A percentile compares a stretch with the other conserved stretches of the same genome.
Conservation (phyloP, 768 basidiomycete species). For the Pleurotus djamor region DNA sequence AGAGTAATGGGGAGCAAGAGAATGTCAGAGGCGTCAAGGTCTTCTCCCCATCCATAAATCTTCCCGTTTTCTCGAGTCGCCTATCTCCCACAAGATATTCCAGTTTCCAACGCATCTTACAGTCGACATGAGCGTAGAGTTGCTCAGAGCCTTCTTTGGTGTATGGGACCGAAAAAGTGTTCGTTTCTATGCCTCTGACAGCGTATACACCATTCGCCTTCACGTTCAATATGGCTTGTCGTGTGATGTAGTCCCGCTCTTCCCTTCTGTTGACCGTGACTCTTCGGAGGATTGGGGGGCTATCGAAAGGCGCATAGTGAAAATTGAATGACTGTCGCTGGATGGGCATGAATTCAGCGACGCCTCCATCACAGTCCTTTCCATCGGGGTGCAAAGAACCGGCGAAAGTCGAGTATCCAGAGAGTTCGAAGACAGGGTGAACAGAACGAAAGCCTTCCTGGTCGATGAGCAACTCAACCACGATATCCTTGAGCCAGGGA, state of each 20-base stretch:
- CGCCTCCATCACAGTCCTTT: constrained; percentile 35
- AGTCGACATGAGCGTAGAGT: constrained; percentile 10
- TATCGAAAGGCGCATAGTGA: constrained; percentile 69
- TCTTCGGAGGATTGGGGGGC: constrained; percentile 67
- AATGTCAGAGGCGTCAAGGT: constrained; percentile 70
- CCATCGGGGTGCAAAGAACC: constrained; percentile 22
- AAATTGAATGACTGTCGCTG: constrained; percentile 60
- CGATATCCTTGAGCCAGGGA: constrained; percentile 51
- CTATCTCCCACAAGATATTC: constrained; percentile 75
- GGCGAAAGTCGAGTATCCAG: constrained; percentile 40
- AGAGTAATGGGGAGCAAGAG: constrained; percentile 67
- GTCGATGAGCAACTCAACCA: constrained; percentile 71
- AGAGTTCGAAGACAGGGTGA: constrained; percentile 54
- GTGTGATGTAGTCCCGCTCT: constrained; percentile 70
- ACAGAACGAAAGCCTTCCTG: constrained; percentile 80
- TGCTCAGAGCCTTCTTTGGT: constrained; percentile 19
- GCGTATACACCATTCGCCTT: constrained; percentile 76
- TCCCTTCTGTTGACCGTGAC: constrained; percentile 67
- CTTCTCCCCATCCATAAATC: constrained; percentile 65
- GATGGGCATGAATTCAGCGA: constrained; percentile 66
- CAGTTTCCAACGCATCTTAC: constrained; percentile 69
- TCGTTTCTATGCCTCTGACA: constrained; percentile 61
- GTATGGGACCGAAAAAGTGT: constrained; percentile 13
- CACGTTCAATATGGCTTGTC: constrained; percentile 68
- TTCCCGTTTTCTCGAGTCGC: constrained; percentile 40